Base-by-base conservation (phyloP, 441 rosid genomes). In the Euphorbia corollata region DNA sequence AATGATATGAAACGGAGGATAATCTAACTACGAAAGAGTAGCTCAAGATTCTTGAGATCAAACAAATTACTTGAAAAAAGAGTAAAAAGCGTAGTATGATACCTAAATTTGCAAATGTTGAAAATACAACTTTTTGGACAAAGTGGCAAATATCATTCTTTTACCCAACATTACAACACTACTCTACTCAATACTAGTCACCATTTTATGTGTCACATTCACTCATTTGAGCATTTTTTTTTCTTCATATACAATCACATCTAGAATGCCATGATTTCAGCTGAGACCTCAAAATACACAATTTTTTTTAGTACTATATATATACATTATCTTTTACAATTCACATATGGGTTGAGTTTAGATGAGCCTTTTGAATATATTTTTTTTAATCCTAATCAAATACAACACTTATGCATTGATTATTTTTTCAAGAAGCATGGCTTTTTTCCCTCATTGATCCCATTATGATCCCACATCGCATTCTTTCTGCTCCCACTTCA, bases 341-440 rank as follows among this genome's bases (percentile, higher is more conserved):
- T 48, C 53, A 64, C 20, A 34, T 12, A 39, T 30, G 32, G 45
- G 18, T 15, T 10, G n/a, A n/a, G 43, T 32, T 65, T 61, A 54
- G 34, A 19, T 54, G 24, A 36, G 36, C 15, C 38, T 20, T 54
- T 10, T 23, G 41, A 8, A 38, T 13, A 19, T 54, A 32, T 53
- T 51, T 64, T 30, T 6, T 45, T 45, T 41, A 3, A 45, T 45
- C 50, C 16, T 45, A 45, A 45, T 45, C 16, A 45, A 45, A 45
- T 45, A 45, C 50, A 45, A 45, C 50, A 45, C 50, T 45, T 9
- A 45, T 45, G 50, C 19, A 11, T 43, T 53, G 70, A 67, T 67
- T 65, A 54, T 36, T 53, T 61, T 54, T 64, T 55, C 9, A 55
- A 65, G 45, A 67, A 43, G 70, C 70, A 67, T 67, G 70, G 56